Evolutionary conservation across 2,329 filamentous ascomycete genomes (phyloP).

Genomic region (Talaromyces atroroseus): DNA sequence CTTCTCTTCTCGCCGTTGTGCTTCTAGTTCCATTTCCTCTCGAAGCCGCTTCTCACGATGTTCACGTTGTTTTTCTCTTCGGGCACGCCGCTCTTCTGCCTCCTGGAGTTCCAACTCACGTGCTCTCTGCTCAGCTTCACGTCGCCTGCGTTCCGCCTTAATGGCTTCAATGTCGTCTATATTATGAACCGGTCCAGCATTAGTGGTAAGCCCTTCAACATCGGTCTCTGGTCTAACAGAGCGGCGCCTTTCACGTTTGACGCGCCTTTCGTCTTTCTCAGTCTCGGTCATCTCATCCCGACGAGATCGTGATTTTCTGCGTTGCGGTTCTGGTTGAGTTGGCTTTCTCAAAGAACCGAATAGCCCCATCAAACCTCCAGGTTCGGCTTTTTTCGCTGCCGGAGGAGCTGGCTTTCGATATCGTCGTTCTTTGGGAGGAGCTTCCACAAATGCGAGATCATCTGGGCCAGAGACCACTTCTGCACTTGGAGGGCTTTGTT

Average conservation of each 20-base stretch:
- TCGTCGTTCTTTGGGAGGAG: slow-evolving; percentile 45
- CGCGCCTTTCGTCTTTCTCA: slow-evolving; percentile 30
- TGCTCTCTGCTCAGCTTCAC: slow-evolving; percentile 29
- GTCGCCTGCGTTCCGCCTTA: slow-evolving; percentile 54
- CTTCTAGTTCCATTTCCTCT: slow-evolving; percentile 33
- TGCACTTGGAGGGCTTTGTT: slow-evolving; percentile 40
- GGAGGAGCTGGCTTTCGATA: slow-evolving; percentile 56
- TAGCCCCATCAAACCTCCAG: slow-evolving; percentile 54
- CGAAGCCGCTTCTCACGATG: slow-evolving; percentile 31
- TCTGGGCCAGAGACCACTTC: slow-evolving; percentile 45
- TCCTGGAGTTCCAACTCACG: slow-evolving; percentile 30
- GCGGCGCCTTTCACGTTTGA: slow-evolving; percentile 33
- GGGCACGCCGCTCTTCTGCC: slow-evolving; percentile 39
- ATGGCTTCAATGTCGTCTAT: slow-evolving; percentile 52
- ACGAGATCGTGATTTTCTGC: slow-evolving; percentile 32
- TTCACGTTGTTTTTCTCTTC: slow-evolving; percentile 48
- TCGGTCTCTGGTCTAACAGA: slow-evolving; percentile 45
- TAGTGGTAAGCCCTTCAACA: slow-evolving; percentile 42
- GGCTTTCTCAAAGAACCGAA: slow-evolving; percentile 48
- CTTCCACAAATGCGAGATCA: slow-evolving; percentile 49
- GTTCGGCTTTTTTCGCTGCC: slow-evolving; percentile 53
- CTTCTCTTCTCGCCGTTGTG: slow-evolving; percentile 28
- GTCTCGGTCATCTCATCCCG: slow-evolving; percentile 35
- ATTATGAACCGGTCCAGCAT: slow-evolving; percentile 34
- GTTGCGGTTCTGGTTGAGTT: slow-evolving; percentile 29